Evolutionary conservation across 352 stramenopile species (phyloP).

Genomic region (Phytophthora melonis): DNA sequence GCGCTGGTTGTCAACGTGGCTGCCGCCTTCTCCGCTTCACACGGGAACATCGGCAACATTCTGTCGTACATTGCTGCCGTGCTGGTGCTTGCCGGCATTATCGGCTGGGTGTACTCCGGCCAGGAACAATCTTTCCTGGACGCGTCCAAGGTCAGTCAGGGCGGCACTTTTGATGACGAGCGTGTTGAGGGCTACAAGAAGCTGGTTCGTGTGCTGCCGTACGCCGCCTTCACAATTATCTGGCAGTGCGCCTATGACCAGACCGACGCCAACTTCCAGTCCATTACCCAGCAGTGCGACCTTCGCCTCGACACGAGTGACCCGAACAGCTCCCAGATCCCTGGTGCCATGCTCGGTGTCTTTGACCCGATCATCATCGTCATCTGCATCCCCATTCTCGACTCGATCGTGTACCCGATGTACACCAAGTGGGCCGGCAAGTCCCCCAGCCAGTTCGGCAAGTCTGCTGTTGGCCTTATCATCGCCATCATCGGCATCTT

Average conservation of each 20-base stretch:
- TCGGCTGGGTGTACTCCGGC: conserved; percentile 53
- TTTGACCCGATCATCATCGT: conserved; percentile 53
- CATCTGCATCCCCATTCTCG: conserved; percentile 45
- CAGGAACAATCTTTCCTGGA: conserved; percentile 53
- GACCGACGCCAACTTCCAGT: conserved; percentile 68
- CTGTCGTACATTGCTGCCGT: conserved; percentile 51
- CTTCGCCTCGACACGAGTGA: conserved; percentile 43
- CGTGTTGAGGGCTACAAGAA: conserved; percentile 59
- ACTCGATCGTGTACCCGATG: conserved; percentile 47
- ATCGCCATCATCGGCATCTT: conserved; percentile 48
- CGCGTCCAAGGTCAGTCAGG: conserved; percentile 42
- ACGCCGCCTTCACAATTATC: conserved; percentile 62
- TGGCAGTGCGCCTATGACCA: conserved; percentile 67
- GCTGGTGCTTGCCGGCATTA: conserved; percentile 40
- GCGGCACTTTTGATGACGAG: conserved; percentile 47
- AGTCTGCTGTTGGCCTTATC: conserved; percentile 38
- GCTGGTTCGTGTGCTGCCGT: conserved; percentile 54
- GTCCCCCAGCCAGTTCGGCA: conserved; percentile 46
- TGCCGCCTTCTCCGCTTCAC: conserved; percentile 40
- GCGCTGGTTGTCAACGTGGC: conserved; percentile 59
- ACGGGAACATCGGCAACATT: conserved; percentile 31
- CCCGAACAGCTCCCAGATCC: conserved; percentile 46
- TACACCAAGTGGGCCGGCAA: conserved; percentile 45
- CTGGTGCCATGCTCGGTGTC: conserved; percentile 52
- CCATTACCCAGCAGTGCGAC: conserved; percentile 69